Evolutionary conservation across 78 protist species (phyloP).

Genomic region (Bodo saltans): DNA sequence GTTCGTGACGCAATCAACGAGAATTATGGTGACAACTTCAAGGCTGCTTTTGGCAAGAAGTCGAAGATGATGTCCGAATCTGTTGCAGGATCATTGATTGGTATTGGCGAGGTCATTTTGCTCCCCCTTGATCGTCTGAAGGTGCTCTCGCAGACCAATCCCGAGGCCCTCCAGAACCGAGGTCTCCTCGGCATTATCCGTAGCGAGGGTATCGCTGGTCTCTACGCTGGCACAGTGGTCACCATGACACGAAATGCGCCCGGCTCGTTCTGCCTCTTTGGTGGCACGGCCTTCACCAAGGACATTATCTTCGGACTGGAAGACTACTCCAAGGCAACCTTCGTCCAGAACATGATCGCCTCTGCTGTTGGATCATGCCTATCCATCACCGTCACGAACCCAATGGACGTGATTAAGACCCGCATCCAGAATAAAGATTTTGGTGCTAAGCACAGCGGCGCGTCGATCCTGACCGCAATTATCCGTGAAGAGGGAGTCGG

Average conservation of each 20-base stretch:
- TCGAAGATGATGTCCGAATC: not conserved
- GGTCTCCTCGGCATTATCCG: not conserved
- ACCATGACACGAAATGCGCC: slow-evolving; percentile 17
- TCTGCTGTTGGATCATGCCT: not conserved
- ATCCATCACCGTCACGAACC: slow-evolving; percentile 12
- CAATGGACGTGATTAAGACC: slow-evolving; percentile 31
- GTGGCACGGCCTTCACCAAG: slow-evolving; percentile 24
- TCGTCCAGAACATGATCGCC: slow-evolving; percentile 5
- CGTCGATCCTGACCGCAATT: not conserved
- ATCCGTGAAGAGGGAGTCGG: slow-evolving; percentile 4
- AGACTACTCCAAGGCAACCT: slow-evolving; percentile 2
- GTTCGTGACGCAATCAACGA: not conserved
- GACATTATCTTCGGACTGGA: slow-evolving; percentile 8
- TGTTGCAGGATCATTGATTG: not conserved
- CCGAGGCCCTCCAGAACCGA: not conserved
- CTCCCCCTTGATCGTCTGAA: slow-evolving; percentile 19
- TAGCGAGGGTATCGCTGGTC: slow-evolving; percentile 17
- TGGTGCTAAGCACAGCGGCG: not conserved
- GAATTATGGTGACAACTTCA: not conserved
- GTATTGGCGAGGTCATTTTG: slow-evolving; percentile 19
- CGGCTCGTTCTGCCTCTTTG: slow-evolving; percentile 32
- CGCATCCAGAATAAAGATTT: slow-evolving; percentile 7
- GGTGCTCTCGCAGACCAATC: slow-evolving; percentile 26
- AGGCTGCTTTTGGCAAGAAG: not conserved
- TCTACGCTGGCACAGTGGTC: slow-evolving; percentile 5